Percentiles rank a stretch among this genome's conserved stretches.
Evolutionary conservation across 2,329 filamentous ascomycete species (phyloP).

Genomic region (Aspergillus fischeri): DNA sequence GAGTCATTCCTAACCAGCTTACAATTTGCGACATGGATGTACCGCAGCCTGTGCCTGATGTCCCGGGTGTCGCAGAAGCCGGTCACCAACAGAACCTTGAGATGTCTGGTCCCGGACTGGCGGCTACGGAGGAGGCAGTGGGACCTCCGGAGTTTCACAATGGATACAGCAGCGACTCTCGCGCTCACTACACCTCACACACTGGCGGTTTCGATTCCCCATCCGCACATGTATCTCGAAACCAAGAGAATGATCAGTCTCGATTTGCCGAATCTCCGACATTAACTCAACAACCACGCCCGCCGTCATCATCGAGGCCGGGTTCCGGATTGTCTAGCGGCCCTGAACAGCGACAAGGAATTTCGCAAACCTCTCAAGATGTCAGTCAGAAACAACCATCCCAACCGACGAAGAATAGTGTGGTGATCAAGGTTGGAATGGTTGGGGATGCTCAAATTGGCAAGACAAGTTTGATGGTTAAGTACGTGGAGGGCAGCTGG

Average conservation of each 20-base stretch:
- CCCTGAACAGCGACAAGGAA: constrained; percentile 39
- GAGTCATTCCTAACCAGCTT: not conserved
- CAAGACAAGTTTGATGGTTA: constrained; percentile 99
- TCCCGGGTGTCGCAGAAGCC: constrained; percentile 19
- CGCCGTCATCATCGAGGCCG: constrained; percentile 41
- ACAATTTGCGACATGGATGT: constrained; percentile 21
- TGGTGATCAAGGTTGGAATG: constrained; percentile 99
- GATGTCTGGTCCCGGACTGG: constrained; percentile 15
- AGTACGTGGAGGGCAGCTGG: constrained; percentile 99
- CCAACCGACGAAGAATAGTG: constrained; percentile 52
- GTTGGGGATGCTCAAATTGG: constrained; percentile 98
- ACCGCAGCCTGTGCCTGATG: constrained; percentile 19
- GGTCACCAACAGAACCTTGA: constrained; percentile 19
- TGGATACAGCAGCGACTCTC: constrained; percentile 43
- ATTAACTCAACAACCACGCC: constrained; percentile 37
- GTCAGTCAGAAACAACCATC: constrained; percentile 42
- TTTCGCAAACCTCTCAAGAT: constrained; percentile 50
- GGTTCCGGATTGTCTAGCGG: constrained; percentile 48
- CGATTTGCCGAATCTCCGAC: constrained; percentile 39
- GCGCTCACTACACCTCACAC: constrained; percentile 47
- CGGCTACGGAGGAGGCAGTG: constrained; percentile 35
- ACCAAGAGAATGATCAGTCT: constrained; percentile 46
- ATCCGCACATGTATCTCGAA: constrained; percentile 34
- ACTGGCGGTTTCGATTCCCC: constrained; percentile 30
- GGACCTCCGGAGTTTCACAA: constrained; percentile 23